These are phyloP conservation scores for Neospora caninum DNA, from an alignment of 169 alveolate genomes.

Conservation along the genomic window DNA sequence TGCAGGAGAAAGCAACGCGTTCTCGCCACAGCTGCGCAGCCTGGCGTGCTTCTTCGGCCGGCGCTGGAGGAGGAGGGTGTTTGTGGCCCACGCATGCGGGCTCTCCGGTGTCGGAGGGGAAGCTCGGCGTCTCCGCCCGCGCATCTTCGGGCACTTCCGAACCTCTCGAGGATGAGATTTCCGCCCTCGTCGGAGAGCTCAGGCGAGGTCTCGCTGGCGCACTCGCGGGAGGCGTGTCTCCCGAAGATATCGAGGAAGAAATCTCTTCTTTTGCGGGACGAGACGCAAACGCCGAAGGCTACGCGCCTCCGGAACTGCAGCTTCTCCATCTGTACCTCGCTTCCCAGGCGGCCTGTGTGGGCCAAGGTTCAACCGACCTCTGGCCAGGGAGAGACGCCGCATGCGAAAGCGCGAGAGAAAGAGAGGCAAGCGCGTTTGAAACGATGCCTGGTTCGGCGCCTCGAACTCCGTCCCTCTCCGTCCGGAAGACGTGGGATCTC, in stretches of 20 bases:
- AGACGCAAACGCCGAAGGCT: neutral
- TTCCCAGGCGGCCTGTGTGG: neutral
- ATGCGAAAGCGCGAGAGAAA: neutral
- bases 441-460: neutral
- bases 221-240: neutral
- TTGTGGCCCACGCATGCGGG: too few relatives aligned
- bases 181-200: neutral
- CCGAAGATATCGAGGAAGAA: neutral
- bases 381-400: neutral
- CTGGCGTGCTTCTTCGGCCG: neutral
- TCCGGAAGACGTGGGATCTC: conserved; percentile 18
- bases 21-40: neutral
- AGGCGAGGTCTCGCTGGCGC: neutral
- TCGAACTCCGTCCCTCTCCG: neutral
- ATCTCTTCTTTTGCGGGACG: neutral
- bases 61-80: too few relatives aligned
- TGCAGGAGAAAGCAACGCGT: neutral
- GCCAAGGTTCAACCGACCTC: neutral
- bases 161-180: neutral
- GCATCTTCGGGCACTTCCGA: neutral
- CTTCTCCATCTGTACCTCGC: neutral
- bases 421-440: neutral
- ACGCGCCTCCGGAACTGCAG: conserved; percentile 36
- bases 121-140: too few relatives aligned
- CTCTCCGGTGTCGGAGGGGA: too few relatives aligned